Percentiles rank a stretch among this genome's conserved stretches.
Evolutionary conservation across 371 early-diverging fungal genomes (phyloP).

Genomic region (Batkoa obscura): DNA sequence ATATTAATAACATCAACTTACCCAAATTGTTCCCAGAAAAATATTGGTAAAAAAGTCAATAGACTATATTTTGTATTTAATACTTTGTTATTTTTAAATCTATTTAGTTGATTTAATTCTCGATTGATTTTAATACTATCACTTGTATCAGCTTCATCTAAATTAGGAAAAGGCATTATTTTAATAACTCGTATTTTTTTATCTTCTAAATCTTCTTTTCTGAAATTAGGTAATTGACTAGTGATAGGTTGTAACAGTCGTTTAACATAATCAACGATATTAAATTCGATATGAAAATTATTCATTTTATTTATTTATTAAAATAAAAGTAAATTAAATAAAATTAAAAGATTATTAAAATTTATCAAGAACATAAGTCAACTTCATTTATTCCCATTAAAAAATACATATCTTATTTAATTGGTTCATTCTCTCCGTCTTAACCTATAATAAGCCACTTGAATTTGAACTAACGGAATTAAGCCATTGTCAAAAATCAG

Average conservation of each 20-base stretch:
- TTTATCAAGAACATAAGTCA: not conserved
- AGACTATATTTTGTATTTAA: not conserved
- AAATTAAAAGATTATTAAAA: not conserved
- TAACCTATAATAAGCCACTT: no score
- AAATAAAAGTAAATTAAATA: not conserved
- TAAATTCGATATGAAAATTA: not conserved
- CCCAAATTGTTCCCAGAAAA: conserved; percentile 8
- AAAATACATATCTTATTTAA: no score
- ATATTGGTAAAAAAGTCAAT: not conserved
- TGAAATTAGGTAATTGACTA: not conserved
- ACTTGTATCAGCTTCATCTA: no score
- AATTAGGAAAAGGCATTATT: not conserved
- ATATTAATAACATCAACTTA: not conserved
- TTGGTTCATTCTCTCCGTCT: no score
- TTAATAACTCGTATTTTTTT: not conserved
- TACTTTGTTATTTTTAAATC: not conserved
- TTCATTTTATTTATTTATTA: not conserved
- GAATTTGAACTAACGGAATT: no score
- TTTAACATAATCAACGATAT: not conserved
- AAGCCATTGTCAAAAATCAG: no score
- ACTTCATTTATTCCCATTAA: no score
- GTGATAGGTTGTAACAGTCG: not conserved
- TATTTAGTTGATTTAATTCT: no score
- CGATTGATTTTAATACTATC: no score
- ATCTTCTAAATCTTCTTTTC: not conserved